Evolutionary conservation across 139 green algal species (phyloP), one percentile per base, ranked within the genome.

Genomic region (Astrephomene gubernaculifera): DNA sequence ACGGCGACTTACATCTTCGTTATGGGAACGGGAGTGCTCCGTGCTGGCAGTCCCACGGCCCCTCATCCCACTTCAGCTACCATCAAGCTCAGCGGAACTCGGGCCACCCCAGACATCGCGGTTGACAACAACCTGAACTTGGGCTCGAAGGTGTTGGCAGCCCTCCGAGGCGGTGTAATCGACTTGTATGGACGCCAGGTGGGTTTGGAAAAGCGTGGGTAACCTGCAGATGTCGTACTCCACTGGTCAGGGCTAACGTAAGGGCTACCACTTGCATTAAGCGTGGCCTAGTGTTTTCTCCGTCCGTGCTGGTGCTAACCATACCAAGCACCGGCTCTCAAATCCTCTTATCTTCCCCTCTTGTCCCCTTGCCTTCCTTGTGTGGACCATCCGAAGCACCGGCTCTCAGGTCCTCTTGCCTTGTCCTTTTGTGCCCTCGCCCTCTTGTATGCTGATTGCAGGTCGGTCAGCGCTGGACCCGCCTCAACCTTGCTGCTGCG

Each of bases 101-200:
- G 84, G 29, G n/a, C 79, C 35, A 89, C 71, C 29, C 81, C 76
- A 17, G 70, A 85, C 35, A 74, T 70, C n/a, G 63, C 57, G 2
- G 68, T 91, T 31, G 79, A 69, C 68, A 82, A 75, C 49, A 61
- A 61, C 14, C 54, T 91, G 1, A 78, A 80, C 75, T 44, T 87
- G 27, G 82, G 82, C 27, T 63, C 81, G 35, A 90, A 90, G 76
- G 82, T 90, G 43, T 35, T 80, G 33, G 71, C 69, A 21, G 82
- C 36, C n/a, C 31, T 89, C 10, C 27, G 38, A 24, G 80, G 57
- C 21, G 86, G 88, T 68, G 86, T n/a, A 9, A 78, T 93, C 12
- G 86, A 90, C 36, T 61, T 94, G 65, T 78, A 90, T 69, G 89
- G 89, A 35, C 33, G 29, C 35, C 80, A 81, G 12, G 89, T 93